Base-by-base conservation (phyloP, 2,329 filamentous ascomycete genomes). In the Penicillium crustosum region DNA sequence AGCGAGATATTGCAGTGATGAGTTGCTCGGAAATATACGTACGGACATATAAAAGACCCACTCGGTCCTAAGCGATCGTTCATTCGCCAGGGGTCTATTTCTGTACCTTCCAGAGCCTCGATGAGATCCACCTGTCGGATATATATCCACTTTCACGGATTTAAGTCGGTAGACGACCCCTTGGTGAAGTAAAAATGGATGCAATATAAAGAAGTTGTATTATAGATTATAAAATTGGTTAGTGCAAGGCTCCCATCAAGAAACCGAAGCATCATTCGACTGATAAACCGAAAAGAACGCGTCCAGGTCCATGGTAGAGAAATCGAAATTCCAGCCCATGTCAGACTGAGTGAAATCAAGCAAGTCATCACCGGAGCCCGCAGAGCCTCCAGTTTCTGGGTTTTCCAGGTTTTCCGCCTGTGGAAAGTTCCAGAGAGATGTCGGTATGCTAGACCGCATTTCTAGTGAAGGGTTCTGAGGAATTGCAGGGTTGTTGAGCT, bases 231-330 rank as follows among this genome's bases (percentile, higher is more conserved):
- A 2, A 38, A 25, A 1, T 36, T 38, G 4, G 6, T 10, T 23
- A n/a, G 33, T 8, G 3, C n/a, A 39, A 15, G 31, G 5, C 2
- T 4, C 21, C 10, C 21, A 15, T 61, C 35, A 60, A 41, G 35
- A 27, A 13, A 15, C n/a, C 2, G 61, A 57, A 7, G 57, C 36
- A 21, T 66, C 62, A 29, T 64, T 58, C 7, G 62, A 58, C 7
- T 70, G 70, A 57, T 74, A 68, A 17, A 74, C 59, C 4, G 74
- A 76, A 47, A 75, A 70, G 38, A 76, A 75, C 0, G 72, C 68
- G 33, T 75, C 74, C 6, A 76, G 57, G 49, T 76, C 74, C 73
- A 76, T 75, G 1, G 73, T 75, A 3, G 73, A 75, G 49, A 76
- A 75, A 41, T 75, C 72, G 57, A 76, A 73, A 49, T 75, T 67